Conservation (phyloP, 768 basidiomycete genomes). For the Xerocomus brunneocitrinus region DNA sequence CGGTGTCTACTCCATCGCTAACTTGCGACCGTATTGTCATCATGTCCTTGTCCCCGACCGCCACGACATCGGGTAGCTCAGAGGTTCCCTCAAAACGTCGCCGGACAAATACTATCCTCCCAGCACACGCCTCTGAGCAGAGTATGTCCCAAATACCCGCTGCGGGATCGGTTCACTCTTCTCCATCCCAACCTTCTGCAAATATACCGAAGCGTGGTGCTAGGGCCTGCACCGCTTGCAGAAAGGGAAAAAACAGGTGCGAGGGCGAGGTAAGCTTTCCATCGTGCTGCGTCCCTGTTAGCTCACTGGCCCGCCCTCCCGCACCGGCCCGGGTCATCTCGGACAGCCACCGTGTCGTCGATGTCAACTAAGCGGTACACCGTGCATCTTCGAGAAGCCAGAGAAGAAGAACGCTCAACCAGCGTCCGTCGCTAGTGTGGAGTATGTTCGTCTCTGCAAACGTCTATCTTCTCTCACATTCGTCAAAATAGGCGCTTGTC, state of each 20-base stretch:
- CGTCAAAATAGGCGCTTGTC: slow-evolving; percentile 60
- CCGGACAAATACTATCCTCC: slow-evolving; percentile 38
- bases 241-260: slow-evolving; percentile 90
- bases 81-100: slow-evolving; percentile 56
- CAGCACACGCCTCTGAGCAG: slow-evolving; percentile 14
- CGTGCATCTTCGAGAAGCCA: slow-evolving; percentile 87
- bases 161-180: slow-evolving; percentile 27
- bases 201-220: slow-evolving; percentile 90
- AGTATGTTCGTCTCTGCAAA: slow-evolving; percentile 45
- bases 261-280: slow-evolving; percentile 73
- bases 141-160: slow-evolving; percentile 35
- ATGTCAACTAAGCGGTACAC: slow-evolving; percentile 75
- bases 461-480: slow-evolving; percentile 15
- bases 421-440: slow-evolving; percentile 61
- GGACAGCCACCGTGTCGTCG: slow-evolving; percentile 83
- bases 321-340: slow-evolving; percentile 64
- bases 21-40: neutral
- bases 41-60: slow-evolving; percentile 67
- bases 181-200: slow-evolving; percentile 32
- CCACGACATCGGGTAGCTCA: slow-evolving; percentile 52
- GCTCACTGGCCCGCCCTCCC: slow-evolving; percentile 65
- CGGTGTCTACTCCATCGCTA: slow-evolving; percentile 9
- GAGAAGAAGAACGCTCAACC: slow-evolving; percentile 73
- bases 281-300: slow-evolving; percentile 36
- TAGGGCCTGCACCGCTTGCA: slow-evolving; percentile 81